phyloP scores from a whole-genome alignment of 2,329 filamentous ascomycete species.

The Fusarium humuli region DNA sequence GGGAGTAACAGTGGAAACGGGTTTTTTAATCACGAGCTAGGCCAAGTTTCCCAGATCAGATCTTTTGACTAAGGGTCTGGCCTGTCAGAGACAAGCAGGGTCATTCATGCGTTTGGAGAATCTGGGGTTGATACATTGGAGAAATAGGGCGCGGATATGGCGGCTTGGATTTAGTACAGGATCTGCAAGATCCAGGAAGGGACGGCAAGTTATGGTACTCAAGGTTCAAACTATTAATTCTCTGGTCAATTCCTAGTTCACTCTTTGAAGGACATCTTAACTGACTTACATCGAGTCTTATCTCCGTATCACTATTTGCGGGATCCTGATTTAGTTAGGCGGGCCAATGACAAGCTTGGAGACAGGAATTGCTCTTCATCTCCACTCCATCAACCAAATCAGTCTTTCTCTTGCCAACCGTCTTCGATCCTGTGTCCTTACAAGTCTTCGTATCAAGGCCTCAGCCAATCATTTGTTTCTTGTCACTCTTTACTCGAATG shows the following conservation, averaged over 20 bases:
- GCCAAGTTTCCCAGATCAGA: constrained; percentile 3
- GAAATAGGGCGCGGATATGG: constrained; percentile 13
- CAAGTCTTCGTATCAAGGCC: no score
- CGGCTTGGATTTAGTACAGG: constrained; percentile 1
- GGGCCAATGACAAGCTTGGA: constrained; percentile 3
- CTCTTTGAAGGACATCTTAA: neutral
- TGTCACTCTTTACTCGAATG: neutral
- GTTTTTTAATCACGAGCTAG: constrained; percentile 20
- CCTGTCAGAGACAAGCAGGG: constrained; percentile 12
- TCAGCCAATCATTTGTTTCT: neutral
- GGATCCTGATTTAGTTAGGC: neutral
- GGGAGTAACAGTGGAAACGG: constrained; percentile 2
- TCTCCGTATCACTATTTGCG: neutral
- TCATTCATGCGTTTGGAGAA: constrained; percentile 4
- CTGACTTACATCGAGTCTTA: neutral
- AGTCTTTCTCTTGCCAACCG: constrained; percentile 1
- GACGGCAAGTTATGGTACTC: neutral
- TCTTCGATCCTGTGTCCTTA: neutral
- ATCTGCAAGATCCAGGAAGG: neutral
- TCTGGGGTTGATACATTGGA: neutral
- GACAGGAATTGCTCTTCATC: neutral
- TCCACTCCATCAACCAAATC: neutral
- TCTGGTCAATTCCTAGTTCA: neutral
- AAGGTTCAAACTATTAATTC: neutral
- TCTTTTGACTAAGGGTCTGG: neutral